phyloP scores from a whole-genome alignment of 768 basidiomycete genomes.

The Cystofilobasidium capitatum region DNA sequence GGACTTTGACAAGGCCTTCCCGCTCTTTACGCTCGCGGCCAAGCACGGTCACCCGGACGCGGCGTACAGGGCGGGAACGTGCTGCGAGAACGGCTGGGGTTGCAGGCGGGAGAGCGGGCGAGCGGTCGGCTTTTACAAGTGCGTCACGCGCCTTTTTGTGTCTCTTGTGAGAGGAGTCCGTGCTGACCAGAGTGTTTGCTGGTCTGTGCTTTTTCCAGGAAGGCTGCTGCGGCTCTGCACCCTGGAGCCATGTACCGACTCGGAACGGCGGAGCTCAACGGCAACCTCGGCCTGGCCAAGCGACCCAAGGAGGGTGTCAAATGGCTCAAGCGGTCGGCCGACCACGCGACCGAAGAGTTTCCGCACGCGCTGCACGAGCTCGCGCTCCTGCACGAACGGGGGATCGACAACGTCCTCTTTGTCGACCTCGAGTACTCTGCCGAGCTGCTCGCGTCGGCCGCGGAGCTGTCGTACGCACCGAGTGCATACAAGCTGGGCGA shows the following conservation, averaged over 20 bases:
- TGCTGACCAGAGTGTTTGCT: neutral
- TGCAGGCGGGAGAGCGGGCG: conserved; percentile 85
- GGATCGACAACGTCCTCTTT: conserved; percentile 95
- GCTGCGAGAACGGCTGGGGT: conserved; percentile 99
- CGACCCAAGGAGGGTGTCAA: conserved; percentile 94
- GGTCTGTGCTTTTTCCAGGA: conserved; percentile 42
- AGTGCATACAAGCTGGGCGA: conserved; percentile 92
- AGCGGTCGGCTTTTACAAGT: conserved; percentile 76
- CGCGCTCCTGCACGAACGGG: conserved; percentile 86
- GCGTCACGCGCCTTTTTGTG: conserved; percentile 24
- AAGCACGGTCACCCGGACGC: conserved; percentile 97
- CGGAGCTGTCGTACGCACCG: conserved; percentile 91
- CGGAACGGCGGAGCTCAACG: conserved; percentile 91
- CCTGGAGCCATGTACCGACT: conserved; percentile 95
- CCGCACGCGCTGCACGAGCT: conserved; percentile 93
- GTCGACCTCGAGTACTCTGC: conserved; percentile 92
- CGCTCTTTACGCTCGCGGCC: conserved; percentile 86
- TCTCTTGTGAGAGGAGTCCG: neutral
- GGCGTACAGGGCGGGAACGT: conserved; percentile 88
- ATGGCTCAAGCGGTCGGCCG: conserved; percentile 95
- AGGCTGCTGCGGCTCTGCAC: conserved; percentile 81
- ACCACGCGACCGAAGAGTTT: conserved; percentile 77
- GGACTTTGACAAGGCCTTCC: conserved; percentile 95
- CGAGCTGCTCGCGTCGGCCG: conserved; percentile 86
- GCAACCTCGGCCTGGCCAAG: conserved; percentile 75